Evolutionary conservation across 1,284 basidiomycete genomes (phyloP), one percentile per base, ranked within the genome.

Genomic region (Malassezia obtusa): DNA sequence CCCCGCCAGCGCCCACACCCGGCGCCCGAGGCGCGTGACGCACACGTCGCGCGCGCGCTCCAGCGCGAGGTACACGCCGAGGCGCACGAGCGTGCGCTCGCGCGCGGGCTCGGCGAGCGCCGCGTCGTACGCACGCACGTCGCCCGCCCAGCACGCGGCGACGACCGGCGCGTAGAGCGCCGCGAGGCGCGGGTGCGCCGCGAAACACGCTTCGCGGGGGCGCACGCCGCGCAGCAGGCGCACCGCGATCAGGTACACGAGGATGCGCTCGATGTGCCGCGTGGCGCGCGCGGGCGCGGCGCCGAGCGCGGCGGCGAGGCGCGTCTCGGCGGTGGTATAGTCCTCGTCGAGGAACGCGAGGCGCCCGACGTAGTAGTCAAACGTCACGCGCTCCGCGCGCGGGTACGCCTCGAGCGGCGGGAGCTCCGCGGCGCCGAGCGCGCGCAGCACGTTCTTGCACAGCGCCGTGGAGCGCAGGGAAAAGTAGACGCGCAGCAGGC

Each of bases 401-500:
- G 90, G 89, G 66, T 85, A 96, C 15, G 79, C 73, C 0, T 78
- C 76, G 22, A 96, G 75, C 4, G 84, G 80, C 10, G 90, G 89
- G 30, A 92, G 82, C 62, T 90, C 88, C 62, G 88, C 89, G 2
- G 86, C 88, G 30, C 84, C 80, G 26, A 96, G 82, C 1, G 89
- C 91, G 45, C 90, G 81, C 28, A 95, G 78, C 50, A 98, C 86
- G 70, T 90, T 95, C 73, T 89, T 88, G 47, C 89, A 86, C 14
- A 96, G 78, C 6, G 88, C 85, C 72, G 94, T 89, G 55, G 86
- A 83, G 75, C 87, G 86, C 41, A 96, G 83, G 86, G 84, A 83
- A 79, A 96, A 95, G 77, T 98, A 98, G 45, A 84, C 87, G 73
- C 95, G 94, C 75, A 98, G 79, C 33, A 90, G 83, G 56, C 94